Evolutionary conservation across 78 protist genomes (phyloP).

Genomic region (Cavenderia fasciculata): DNA sequence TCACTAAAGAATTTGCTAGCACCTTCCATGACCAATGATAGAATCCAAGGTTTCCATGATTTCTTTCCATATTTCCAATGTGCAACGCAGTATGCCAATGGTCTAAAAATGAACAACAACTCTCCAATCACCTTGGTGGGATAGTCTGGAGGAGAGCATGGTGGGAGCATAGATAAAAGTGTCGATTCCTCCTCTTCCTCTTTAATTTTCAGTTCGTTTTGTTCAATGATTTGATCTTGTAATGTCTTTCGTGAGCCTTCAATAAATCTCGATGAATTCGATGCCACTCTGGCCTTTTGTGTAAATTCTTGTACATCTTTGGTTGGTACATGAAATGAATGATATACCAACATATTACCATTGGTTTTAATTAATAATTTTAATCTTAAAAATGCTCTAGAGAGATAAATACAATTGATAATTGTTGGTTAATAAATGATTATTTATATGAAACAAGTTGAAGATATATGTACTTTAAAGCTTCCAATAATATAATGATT

Average conservation of each 20-base stretch:
- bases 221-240: constrained; percentile 29
- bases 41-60: constrained; percentile 76
- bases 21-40: constrained; percentile 27
- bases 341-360: constrained; percentile 65
- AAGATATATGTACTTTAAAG: constrained; percentile 19
- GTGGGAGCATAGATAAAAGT: constrained; percentile 53
- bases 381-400: constrained; percentile 49
- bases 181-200: constrained; percentile 35
- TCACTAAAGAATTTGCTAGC: constrained; percentile 24
- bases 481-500: constrained; percentile 19
- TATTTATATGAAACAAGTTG: no score
- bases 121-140: constrained; percentile 51
- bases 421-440: no score
- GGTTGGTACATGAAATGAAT: constrained; percentile 70
- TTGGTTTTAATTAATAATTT: constrained; percentile 50
- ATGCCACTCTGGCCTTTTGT: neutral
- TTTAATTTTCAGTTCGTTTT: neutral
- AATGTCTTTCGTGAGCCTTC: constrained; percentile 35
- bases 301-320: constrained; percentile 22
- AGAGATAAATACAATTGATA: neutral
- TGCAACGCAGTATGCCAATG: constrained; percentile 27
- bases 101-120: constrained; percentile 46
- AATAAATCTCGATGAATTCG: neutral
- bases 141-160: constrained; percentile 33
- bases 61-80: constrained; percentile 42